Evolutionary conservation across 192 early-diverging fungal species (phyloP), one percentile per base, ranked within the genome.

Genomic region (Rhizoclosmatium globosum): DNA sequence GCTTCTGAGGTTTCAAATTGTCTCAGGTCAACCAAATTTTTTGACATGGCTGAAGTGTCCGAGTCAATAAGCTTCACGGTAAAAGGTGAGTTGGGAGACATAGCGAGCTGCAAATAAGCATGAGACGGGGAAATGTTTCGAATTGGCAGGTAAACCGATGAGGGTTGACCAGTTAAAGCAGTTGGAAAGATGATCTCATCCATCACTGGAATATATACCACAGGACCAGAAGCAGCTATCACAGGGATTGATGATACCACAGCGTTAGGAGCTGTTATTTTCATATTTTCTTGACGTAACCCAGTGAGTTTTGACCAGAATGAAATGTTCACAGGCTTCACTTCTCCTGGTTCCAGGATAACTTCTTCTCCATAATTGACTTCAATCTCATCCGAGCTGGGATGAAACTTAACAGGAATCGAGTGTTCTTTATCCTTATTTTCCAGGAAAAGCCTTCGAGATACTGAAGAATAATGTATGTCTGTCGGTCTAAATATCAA

Each of bases 401-500:
- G 2, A 11, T 84, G 73, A 42, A 77, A 80, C 15, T 39, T 41
- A 23, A 91, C 79, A 38, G 83, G 82, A 13, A 89, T 69, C 6
- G 57, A 19, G 13, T 48, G 13, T 2, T 45, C 53, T 15, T 21
- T 17, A 72, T 83, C 78, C 39, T 57, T 74, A 21, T 82, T 82
- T 50, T 87, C 39, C 0, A 87, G 9, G 19, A 69, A 64, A 13
- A 83, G 19, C n/a, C 70, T 47, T 17, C 83, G 83, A 9, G 67
- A 69, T 39, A 85, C 84, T 9, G 80, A 1, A 43, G 65, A 74
- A 64, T 83, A 89, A 71, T 79, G 85, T 19, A 88, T 86, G 68
- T 91, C 90, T 38, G 86, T 87, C 0, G 88, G 82, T 2, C 89
- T 88, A 68, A 88, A 88, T 31, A 31, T 31, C 31, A 31, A 31